Conservation (phyloP, 2,329 filamentous ascomycete species). For the Thelonectria discophora region DNA sequence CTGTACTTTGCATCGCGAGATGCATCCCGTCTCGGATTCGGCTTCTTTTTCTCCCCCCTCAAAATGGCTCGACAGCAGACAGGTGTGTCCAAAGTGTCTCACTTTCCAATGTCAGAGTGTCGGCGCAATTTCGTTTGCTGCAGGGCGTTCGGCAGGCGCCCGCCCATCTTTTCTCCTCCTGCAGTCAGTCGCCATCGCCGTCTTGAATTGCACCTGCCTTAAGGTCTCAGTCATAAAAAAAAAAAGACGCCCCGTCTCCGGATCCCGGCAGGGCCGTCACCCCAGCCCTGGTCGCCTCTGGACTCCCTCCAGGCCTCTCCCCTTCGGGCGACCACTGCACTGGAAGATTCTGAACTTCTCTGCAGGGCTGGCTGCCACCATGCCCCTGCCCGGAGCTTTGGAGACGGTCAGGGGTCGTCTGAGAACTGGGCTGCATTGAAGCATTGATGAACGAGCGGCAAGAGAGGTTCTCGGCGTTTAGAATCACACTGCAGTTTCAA, state of each 20-base stretch:
- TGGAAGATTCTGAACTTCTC: background rate
- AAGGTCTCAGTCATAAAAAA: slow-evolving; percentile 8
- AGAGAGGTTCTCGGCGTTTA: slow-evolving; percentile 2
- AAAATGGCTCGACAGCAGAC: slow-evolving; percentile 5
- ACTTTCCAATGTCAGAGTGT: background rate
- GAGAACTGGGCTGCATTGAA: slow-evolving; percentile 10
- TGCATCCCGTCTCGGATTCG: background rate
- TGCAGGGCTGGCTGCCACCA: slow-evolving; percentile 7
- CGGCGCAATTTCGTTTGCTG: slow-evolving; percentile 2
- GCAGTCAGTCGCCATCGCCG: slow-evolving; percentile 34
- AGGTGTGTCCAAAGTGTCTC: too few relatives aligned
- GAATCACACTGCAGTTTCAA: background rate
- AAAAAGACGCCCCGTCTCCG: background rate
- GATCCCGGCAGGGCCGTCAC: slow-evolving; percentile 18
- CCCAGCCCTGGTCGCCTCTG: slow-evolving; percentile 9
- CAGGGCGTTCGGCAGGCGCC: background rate
- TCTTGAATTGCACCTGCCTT: slow-evolving; percentile 33
- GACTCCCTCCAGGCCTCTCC: background rate
- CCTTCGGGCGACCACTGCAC: background rate
- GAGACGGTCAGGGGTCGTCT: background rate
- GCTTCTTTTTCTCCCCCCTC: background rate
- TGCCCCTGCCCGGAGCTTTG: slow-evolving; percentile 3
- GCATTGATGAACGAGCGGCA: slow-evolving; percentile 16
- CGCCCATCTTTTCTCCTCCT: background rate
- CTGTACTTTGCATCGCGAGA: background rate